phyloP scores from a whole-genome alignment of 805 yeast genomes.

The Ascoidea rubescens region DNA sequence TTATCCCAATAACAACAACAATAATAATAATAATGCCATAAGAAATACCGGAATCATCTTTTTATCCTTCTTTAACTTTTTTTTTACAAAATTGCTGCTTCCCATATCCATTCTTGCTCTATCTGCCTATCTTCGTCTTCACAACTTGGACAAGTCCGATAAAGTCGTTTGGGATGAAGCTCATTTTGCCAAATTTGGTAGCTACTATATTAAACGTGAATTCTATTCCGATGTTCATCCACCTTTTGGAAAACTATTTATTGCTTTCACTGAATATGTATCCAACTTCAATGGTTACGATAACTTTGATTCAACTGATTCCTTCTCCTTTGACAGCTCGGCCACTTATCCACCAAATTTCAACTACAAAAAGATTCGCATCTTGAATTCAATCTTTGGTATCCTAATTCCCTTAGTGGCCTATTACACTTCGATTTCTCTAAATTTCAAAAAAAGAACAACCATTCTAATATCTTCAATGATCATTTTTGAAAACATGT shows the following conservation, averaged over 20 bases:
- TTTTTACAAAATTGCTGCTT: no score
- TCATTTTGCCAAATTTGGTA: conserved; percentile 79
- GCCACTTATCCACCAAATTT: conserved; percentile 44
- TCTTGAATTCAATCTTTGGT: conserved; percentile 57
- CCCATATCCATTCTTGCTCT: conserved; percentile 7
- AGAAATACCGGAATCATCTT: no score
- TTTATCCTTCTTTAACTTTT: no score
- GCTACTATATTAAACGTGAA: conserved; percentile 64
- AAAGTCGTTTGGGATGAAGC: conserved; percentile 85
- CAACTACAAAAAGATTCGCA: conserved; percentile 53
- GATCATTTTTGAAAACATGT: conserved; percentile 56
- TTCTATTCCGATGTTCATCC: conserved; percentile 84
- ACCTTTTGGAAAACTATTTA: conserved; percentile 71
- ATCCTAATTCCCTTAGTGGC: conserved; percentile 58
- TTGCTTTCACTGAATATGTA: conserved; percentile 63
- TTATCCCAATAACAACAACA: no score
- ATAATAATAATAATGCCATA: no score
- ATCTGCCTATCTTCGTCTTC: conserved; percentile 42
- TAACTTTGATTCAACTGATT: conserved; percentile 4
- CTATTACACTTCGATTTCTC: conserved; percentile 50
- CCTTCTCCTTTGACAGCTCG: conserved; percentile 65
- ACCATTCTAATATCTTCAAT: conserved; percentile 47
- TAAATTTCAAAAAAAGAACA: conserved; percentile 31
- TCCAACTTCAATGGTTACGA: conserved; percentile 61
- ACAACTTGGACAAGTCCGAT: conserved; percentile 39